A percentile compares a stretch with the other conserved stretches of the same genome.
phyloP scores from a whole-genome alignment of 78 protist genomes.

The Protostelium mycophagum region DNA sequence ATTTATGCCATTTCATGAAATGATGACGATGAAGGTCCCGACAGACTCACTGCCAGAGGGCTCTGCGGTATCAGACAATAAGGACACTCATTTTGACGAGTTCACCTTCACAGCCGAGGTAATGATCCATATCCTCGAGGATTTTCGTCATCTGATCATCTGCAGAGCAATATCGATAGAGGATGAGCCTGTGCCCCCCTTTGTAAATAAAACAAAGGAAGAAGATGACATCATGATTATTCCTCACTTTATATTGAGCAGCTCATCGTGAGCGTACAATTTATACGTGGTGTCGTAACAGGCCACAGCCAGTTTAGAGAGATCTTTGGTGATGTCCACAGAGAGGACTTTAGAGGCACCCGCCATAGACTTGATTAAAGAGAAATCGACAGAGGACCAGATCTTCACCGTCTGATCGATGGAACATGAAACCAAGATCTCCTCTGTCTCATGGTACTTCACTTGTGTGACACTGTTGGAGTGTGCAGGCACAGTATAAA shows the following conservation, averaged over 20 bases:
- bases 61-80: not conserved
- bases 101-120: not conserved
- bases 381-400: not conserved
- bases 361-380: not conserved
- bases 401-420: not conserved
- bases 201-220: too few species aligned
- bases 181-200: too few species aligned
- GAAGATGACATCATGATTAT: too few species aligned
- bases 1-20: too few species aligned
- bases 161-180: too few species aligned
- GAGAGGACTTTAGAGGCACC: not conserved
- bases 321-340: not conserved
- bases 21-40: not conserved
- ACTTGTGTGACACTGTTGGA: constrained; percentile 49
- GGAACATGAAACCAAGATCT: not conserved
- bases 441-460: constrained; percentile 15
- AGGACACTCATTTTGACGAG: not conserved
- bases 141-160: too few species aligned
- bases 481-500: constrained; percentile 62
- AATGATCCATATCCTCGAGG: too few species aligned
- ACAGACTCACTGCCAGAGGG: not conserved
- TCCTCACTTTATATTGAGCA: not conserved
- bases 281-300: not conserved
- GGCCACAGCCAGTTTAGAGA: not conserved
- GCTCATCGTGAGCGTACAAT: not conserved